These are phyloP conservation scores for Cyclotella atomus DNA, from an alignment of 108 stramenopile species.

Conservation along the genomic window DNA sequence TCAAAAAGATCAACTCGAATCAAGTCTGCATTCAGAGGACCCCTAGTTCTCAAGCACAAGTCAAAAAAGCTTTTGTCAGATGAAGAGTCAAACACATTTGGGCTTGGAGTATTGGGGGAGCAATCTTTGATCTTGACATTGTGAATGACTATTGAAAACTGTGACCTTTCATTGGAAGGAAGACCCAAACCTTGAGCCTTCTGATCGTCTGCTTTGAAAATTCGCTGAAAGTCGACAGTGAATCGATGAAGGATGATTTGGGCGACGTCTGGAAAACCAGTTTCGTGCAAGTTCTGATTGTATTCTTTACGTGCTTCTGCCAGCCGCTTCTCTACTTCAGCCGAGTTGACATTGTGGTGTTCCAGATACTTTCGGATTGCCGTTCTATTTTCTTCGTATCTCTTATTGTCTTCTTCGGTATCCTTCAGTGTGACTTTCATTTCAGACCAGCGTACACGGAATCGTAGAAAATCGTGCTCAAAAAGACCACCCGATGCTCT, in stretches of 20 bases:
- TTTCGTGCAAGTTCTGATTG: slow-evolving; percentile 21
- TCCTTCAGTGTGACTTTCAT: slow-evolving; percentile 77
- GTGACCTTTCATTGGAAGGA: slow-evolving; percentile 65
- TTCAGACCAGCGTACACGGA: slow-evolving; percentile 81
- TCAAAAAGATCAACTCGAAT: slow-evolving; percentile 81
- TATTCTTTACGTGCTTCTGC: slow-evolving; percentile 45
- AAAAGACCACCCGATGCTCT: slow-evolving; percentile 47
- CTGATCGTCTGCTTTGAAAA: slow-evolving; percentile 68
- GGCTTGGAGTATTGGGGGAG: slow-evolving; percentile 62
- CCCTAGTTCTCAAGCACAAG: slow-evolving; percentile 74
- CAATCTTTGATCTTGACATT: slow-evolving; percentile 72
- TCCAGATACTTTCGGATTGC: slow-evolving; percentile 48
- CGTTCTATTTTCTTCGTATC: slow-evolving; percentile 43
- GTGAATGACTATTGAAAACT: slow-evolving; percentile 78
- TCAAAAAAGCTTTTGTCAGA: slow-evolving; percentile 76
- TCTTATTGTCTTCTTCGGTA: slow-evolving; percentile 36
- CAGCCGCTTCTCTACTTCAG: slow-evolving; percentile 44
- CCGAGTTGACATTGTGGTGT: slow-evolving; percentile 46
- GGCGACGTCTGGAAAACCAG: slow-evolving; percentile 49
- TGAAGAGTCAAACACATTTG: slow-evolving; percentile 77
- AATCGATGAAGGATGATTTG: slow-evolving; percentile 68
- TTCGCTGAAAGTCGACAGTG: slow-evolving; percentile 83
- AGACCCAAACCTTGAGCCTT: slow-evolving; percentile 19
- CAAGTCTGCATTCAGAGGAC: slow-evolving; percentile 71
- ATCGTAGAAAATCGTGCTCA: slow-evolving; percentile 67